Base-by-base conservation (phyloP, 306 rosid genomes). In the Cucumis hystrix region DNA sequence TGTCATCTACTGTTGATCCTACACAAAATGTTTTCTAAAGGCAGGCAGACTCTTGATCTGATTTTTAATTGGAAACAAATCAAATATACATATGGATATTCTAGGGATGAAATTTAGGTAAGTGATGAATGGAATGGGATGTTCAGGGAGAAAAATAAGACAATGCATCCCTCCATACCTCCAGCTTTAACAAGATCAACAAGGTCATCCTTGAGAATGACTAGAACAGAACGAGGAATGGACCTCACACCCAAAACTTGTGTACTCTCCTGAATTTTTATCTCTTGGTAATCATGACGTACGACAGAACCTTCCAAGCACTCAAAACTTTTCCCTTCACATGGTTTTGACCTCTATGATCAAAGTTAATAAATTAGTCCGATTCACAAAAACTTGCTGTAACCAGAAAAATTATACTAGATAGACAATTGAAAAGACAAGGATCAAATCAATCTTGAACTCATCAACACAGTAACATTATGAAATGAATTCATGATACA, bases 141-240 rank as follows among this genome's bases (percentile, higher is more conserved):
- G 62, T 79, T 51, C 5, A 6, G 30, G 33, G 54, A 47, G 9
- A n/a, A 45, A 47, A 69, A 9, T 5, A 43, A 20, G 1, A 35
- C 74, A 40, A 40, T 68, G 20, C 20, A 41, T n/a, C 39, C 20
- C 55, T 41, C 58, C 41, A 8, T 89, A 94, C 98, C 98, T 88
- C 98, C 98, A 80, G 97, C 98, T 89, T 92, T 94, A 74, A 94
- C 89, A 79, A 87, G 84, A 80, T 94, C 98, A 80, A 88, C 98
- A 76, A 94, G 97, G 83, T 94, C 98, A 55, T 94, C 97, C 86
- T 90, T 81, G 82, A 94, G 83, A 82, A 94, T 88, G 87, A 94
- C 87, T 76, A 85, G 90, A 80, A 94, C 87, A 71, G 98, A 86
- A 64, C 98, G 98, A 79, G 98, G 98, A 82, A 94, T 94, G 21